A percentile compares a stretch with the other conserved stretches of the same genome.
phyloP scores from a whole-genome alignment of 257 asterid genomes.

The Solanum ossicruentum region DNA sequence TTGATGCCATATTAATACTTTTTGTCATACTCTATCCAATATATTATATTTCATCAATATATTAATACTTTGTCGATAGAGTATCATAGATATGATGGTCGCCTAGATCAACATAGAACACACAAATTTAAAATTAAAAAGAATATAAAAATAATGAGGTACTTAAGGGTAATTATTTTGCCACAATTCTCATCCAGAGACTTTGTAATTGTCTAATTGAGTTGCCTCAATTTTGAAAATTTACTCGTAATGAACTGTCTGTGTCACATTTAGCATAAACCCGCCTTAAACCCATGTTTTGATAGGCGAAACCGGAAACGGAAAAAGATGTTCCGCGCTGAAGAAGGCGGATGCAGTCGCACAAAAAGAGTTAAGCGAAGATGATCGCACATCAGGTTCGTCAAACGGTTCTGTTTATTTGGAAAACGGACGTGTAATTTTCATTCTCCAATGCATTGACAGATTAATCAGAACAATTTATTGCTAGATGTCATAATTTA shows the following conservation, averaged over 20 bases:
- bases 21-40: too few species aligned
- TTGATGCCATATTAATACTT: rapidly evolving
- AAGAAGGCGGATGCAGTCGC: background rate
- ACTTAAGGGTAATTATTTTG: too few species aligned
- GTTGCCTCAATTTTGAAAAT: too few species aligned
- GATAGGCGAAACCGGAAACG: background rate
- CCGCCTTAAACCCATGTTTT: background rate
- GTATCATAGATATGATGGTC: too few species aligned
- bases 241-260: background rate
- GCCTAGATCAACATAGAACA: too few species aligned
- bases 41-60: too few species aligned
- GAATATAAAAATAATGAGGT: too few species aligned
- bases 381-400: background rate
- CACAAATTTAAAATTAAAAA: too few species aligned
- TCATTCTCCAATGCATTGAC: background rate
- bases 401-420: background rate
- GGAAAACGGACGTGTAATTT: background rate
- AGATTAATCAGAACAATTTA: background rate
- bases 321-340: background rate
- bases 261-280: background rate
- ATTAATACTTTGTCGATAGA: too few species aligned
- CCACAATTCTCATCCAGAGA: too few species aligned
- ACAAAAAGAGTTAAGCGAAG: background rate
- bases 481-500: background rate
- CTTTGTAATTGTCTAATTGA: too few species aligned